Conservation (phyloP, 2,329 filamentous ascomycete genomes). For the Alternaria viburni region DNA sequence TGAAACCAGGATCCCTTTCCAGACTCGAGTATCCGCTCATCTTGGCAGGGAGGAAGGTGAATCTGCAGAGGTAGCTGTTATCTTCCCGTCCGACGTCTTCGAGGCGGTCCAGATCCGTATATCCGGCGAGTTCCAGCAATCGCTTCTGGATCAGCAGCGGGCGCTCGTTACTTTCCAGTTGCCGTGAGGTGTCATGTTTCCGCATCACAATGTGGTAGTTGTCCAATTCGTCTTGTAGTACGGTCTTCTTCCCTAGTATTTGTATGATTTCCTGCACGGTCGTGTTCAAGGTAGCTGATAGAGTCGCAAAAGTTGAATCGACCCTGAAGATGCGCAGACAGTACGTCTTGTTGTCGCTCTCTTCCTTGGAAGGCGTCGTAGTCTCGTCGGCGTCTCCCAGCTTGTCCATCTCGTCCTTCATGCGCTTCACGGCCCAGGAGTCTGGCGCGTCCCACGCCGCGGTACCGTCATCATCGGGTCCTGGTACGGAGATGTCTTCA, state of each 20-base stretch:
- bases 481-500: conserved; percentile 36
- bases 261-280: conserved; percentile 85
- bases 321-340: conserved; percentile 95
- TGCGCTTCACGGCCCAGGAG: conserved; percentile 89
- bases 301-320: conserved; percentile 91
- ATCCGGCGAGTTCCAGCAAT: conserved; percentile 88
- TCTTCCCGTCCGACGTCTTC: conserved; percentile 96
- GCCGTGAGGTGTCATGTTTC: conserved; percentile 86
- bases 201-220: conserved; percentile 96
- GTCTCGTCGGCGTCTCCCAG: conserved; percentile 71
- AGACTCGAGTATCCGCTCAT: conserved; percentile 78
- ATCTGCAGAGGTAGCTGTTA: conserved; percentile 95
- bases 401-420: conserved; percentile 67
- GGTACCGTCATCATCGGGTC: conserved; percentile 42
- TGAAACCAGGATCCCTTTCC: conserved; percentile 78
- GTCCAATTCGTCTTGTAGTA: conserved; percentile 84
- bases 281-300: conserved; percentile 82
- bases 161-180: conserved; percentile 78
- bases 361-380: conserved; percentile 69
- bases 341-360: conserved; percentile 78
- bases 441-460: conserved; percentile 91
- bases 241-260: conserved; percentile 94
- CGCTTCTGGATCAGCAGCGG: conserved; percentile 91
- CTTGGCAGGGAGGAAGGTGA: conserved; percentile 90
- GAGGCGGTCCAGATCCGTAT: conserved; percentile 82